Evolutionary conservation across 2,329 filamentous ascomycete species (phyloP), one percentile per base, ranked within the genome.

Genomic region (Claviceps fusiformis): DNA sequence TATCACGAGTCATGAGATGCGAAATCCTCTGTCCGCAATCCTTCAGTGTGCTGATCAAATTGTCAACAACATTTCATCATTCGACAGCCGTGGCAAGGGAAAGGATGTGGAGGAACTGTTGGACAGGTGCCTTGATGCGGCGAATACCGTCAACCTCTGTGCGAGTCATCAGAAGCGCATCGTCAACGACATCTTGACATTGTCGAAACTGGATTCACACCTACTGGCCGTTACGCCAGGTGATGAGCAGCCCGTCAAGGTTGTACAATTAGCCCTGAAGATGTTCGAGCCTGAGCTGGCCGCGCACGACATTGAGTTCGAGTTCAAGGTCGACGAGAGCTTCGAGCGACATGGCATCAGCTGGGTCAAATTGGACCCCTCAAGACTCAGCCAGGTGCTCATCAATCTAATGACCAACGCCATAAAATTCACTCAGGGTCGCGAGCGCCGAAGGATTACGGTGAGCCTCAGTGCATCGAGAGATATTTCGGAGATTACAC

Each of bases 141-240:
- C 87, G n/a, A 86, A 88, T 61, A 91, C 87, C 1, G 91, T 92
- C 64, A 83, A 83, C 27, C 74, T 91, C 15, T 93, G 88, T 67
- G 85, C 86, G 53, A 87, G 83, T 63, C 88, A 89, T 69, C 85
- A 91, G 67, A 87, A 87, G 70, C 75, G 82, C 7, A 86, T 86
- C 55, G 81, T 86, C 17, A 81, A 86, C 62, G 82, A 86, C 59
- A 79, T 86, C 47, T 68, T 86, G 19, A 85, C 82, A 0, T 69
- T 86, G 19, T 83, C 80, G 37, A 86, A 89, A 63, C 74, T 89
- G 15, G 86, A 89, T 63, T 86, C 83, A 1, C 83, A 83, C 51
- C 75, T 89, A 47, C 71, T 89, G 2, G 75, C 84, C 43, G 85
- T 89, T 1, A 85, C 85, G 1, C 86, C 85, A 0, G 78, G 87